Evolutionary conservation across 176 grass and related monocot genomes (phyloP), one percentile per base, ranked within the genome.

Genomic region (Musa beccarii): DNA sequence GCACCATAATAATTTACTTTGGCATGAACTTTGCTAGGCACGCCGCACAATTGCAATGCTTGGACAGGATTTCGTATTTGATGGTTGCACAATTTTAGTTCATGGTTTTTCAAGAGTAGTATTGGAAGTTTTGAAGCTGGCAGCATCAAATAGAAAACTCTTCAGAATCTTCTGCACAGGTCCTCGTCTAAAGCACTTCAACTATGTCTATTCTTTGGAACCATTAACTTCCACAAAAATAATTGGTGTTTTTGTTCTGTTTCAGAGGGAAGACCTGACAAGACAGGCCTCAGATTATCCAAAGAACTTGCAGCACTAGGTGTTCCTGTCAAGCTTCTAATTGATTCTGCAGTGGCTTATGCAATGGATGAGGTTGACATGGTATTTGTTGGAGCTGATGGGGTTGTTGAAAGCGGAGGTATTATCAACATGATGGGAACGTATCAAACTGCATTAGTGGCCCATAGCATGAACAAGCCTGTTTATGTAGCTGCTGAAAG

Each of bases 381-480:
- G 95, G 84, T 99, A 16, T 94, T 91, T 84, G 74, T 99, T 71
- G 90, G 95, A 22, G 95, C 95, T 89, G 95, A 99, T 91, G 95
- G 90, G 53, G 87, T 99, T 76, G 95, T 94, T 71, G 95, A 99
- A 76, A 98, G 95, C 50, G 95, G 95, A 69, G 95, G 95, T 63
- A 94, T 99, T 76, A 99, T 99, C 62, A 99, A 99, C 80, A 94
- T 99, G 95, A 99, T 93, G 95, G 90, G 90, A 14, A 99, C 95
- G 73, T 99, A 99, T 80, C 95, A 99, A 84, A 89, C 87, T 82
- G 95, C 95, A 82, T 84, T 99, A 78, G 90, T 94, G 24, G 95
- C 95, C 63, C 84, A 93, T 76, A 91, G 86, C 78, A 99, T 99
- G 95, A 86, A 94, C 66, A 94, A 89, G 74, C 95, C 95, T 81